Evolutionary conservation across 495 filamentous ascomycete genomes (phyloP).

Genomic region (Penicillium silybi): DNA sequence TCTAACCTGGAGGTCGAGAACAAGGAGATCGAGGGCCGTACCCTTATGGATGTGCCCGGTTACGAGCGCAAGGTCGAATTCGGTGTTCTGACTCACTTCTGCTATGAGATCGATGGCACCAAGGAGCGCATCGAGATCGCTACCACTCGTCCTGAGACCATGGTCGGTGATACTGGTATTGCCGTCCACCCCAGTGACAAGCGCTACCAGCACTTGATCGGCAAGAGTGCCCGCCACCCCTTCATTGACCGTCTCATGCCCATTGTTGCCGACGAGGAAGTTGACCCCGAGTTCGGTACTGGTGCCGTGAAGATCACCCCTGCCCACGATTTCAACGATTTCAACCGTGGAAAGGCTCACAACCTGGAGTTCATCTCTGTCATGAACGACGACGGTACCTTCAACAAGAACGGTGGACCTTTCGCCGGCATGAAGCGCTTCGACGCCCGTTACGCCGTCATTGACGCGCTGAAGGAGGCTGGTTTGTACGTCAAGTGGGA

Average conservation of each 20-base stretch:
- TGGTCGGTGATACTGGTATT: conserved; percentile 74
- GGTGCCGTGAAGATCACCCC: conserved; percentile 79
- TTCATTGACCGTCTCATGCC: conserved; percentile 64
- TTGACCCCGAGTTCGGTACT: conserved; percentile 73
- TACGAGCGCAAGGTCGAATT: conserved; percentile 70
- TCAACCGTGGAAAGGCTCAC: conserved; percentile 64
- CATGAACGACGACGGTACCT: conserved; percentile 57
- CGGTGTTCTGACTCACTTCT: conserved; percentile 66
- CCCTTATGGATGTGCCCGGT: conserved; percentile 61
- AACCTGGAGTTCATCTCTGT: conserved; percentile 51
- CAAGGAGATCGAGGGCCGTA: conserved; percentile 65
- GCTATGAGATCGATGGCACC: conserved; percentile 62
- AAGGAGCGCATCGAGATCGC: conserved; percentile 69
- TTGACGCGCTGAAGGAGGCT: conserved; percentile 63
- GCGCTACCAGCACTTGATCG: conserved; percentile 59
- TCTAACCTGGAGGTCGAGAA: conserved; percentile 75
- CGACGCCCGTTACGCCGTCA: conserved; percentile 68
- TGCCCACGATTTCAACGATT: conserved; percentile 77
- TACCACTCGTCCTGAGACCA: conserved; percentile 77
- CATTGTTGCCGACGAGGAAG: conserved; percentile 67
- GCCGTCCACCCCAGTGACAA: conserved; percentile 74
- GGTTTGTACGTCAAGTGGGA: conserved; percentile 75
- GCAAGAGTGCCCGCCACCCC: conserved; percentile 66
- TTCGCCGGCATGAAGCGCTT: conserved; percentile 71
- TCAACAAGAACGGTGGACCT: conserved; percentile 59